Base-by-base conservation (phyloP, 2,329 filamentous ascomycete genomes). In the Calonectria hongkongensis region DNA sequence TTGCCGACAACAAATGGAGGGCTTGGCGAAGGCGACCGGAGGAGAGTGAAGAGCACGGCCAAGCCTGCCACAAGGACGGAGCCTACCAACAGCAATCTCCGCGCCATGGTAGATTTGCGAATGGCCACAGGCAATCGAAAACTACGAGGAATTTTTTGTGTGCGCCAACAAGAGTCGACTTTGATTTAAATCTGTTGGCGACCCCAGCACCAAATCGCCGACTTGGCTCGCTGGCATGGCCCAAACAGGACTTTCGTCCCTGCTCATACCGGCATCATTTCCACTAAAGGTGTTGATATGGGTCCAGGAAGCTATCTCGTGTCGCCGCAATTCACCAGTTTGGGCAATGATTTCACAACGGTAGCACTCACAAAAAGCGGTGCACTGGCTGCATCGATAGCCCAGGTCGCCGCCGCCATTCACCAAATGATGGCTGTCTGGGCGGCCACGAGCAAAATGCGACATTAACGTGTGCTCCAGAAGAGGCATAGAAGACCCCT, bases 61-160 rank as follows among this genome's bases (percentile, higher is more conserved):
- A 72, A 27, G 21, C 68, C 64, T 33, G 72, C 72, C 21, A 72
- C 27, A 12, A 73, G 72, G 39, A 68, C 28, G 1, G 72, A 51
- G 50, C 69, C 65, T 0, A 68, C 13, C 33, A 73, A 33, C 18
- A 48, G 8, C 16, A 71, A 28, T 43, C 63, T 63, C 9, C 28
- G 33, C 3, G 63, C 66, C 71, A 73, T 73, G 4, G 18, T 39
- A n/a, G 41, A 66, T 9, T 15, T 30, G 3, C 3, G 13, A 16
- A 6, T 6, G 2, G 13, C 8, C 48, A 51, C 27, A 18, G 15
- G 1, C 16, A 15, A 4, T 2, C 8, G 18, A n/a, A 8, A 33
- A 18, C 28, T 25, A 51, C 12, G 48, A 28, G 15, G 30, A 18
- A 30, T 12, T 7, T 41, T 41, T 41, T 13, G 15, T 16, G 13